A percentile compares a stretch with the other conserved stretches of the same genome.
These are phyloP conservation scores for Plasmodium gonderi DNA, from an alignment of 169 alveolate species.

Conservation along the genomic window DNA sequence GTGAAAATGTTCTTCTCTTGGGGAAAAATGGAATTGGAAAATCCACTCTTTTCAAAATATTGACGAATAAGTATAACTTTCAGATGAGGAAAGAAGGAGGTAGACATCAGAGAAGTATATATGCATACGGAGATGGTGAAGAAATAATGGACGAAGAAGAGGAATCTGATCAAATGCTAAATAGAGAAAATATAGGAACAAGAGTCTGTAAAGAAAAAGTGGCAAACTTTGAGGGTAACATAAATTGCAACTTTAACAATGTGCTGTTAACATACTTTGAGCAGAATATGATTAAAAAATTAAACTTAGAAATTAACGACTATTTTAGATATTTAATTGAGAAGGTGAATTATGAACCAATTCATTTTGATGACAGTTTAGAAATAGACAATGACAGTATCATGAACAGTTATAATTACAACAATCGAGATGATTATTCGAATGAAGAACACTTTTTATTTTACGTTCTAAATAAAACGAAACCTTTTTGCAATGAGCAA, in stretches of 20 bases:
- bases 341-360: slow-evolving; percentile 24
- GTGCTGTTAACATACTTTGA: slow-evolving; percentile 66
- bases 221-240: slow-evolving; percentile 22
- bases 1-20: slow-evolving; percentile 77
- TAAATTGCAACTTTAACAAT: slow-evolving; percentile 56
- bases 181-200: neutral
- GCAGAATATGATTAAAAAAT: slow-evolving; percentile 68
- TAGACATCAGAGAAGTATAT: slow-evolving; percentile 10
- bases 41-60: slow-evolving; percentile 78
- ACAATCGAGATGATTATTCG: neutral
- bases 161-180: neutral
- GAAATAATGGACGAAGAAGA: neutral
- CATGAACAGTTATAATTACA: neutral
- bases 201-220: neutral
- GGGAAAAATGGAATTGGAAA: slow-evolving; percentile 86
- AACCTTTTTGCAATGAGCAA: slow-evolving; percentile 21
- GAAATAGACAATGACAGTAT: neutral
- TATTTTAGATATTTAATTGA: slow-evolving; percentile 59
- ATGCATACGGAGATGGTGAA: slow-evolving; percentile 55
- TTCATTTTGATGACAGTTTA: slow-evolving; percentile 9
- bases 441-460: slow-evolving; percentile 18
- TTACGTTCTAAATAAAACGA: slow-evolving; percentile 57
- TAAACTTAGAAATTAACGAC: slow-evolving; percentile 50
- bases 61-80: slow-evolving; percentile 62
- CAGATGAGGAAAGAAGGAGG: neutral